Conservation (phyloP, 2,329 filamentous ascomycete genomes). For the Ceratocystis cubensis region DNA sequence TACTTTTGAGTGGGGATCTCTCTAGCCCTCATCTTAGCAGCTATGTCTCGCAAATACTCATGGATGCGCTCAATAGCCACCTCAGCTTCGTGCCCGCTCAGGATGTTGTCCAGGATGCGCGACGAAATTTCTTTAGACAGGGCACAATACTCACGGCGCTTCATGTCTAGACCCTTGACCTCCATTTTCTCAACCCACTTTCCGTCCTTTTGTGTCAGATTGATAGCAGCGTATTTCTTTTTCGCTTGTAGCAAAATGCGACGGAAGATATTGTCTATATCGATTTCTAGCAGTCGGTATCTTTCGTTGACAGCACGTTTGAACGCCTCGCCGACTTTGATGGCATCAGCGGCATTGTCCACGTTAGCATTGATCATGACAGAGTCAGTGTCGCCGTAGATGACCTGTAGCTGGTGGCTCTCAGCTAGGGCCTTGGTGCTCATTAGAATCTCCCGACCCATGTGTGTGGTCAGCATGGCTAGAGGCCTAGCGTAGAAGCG, state of each 20-base stretch:
- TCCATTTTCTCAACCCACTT: conserved; percentile 92
- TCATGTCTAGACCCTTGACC: conserved; percentile 97
- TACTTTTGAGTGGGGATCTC: conserved; percentile 71
- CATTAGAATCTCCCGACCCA: conserved; percentile 91
- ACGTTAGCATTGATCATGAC: conserved; percentile 99
- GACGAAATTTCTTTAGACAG: conserved; percentile 91
- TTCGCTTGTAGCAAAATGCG: conserved; percentile 89
- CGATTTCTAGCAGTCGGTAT: conserved; percentile 87
- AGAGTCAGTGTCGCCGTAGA: conserved; percentile 97
- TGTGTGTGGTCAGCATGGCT: conserved; percentile 90
- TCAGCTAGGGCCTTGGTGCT: conserved; percentile 95
- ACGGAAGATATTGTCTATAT: conserved; percentile 95
- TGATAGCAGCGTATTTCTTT: conserved; percentile 98
- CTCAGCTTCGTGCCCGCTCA: conserved; percentile 87
- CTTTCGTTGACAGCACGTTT: conserved; percentile 89
- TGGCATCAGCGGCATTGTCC: conserved; percentile 77
- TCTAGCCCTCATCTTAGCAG: conserved; percentile 72
- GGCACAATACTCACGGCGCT: conserved; percentile 88
- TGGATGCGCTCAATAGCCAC: conserved; percentile 80
- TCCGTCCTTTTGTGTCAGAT: conserved; percentile 76
- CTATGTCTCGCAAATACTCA: conserved; percentile 78
- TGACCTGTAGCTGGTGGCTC: conserved; percentile 79
- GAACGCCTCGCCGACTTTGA: conserved; percentile 88
- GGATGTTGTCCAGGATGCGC: conserved; percentile 79
- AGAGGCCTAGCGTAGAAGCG: conserved; percentile 93